Conservation (phyloP, 169 alveolate genomes). For the Besnoitia besnoiti region DNA sequence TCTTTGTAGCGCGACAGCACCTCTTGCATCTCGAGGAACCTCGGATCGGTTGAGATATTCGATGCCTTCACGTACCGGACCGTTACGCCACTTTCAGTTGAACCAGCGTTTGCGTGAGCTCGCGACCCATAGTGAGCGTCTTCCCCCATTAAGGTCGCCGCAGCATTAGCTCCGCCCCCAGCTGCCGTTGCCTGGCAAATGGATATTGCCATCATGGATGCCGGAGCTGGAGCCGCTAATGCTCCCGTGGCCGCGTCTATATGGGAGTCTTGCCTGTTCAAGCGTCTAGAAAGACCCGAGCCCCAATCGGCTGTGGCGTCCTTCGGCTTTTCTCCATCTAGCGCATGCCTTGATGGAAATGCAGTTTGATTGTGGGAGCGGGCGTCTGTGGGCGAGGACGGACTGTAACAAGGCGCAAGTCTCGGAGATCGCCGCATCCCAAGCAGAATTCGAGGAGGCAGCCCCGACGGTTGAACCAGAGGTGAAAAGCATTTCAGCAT, state of each 20-base stretch:
- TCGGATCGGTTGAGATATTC: not conserved
- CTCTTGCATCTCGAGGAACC: constrained; percentile 22
- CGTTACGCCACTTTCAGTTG: not conserved
- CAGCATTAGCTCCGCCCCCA: not conserved
- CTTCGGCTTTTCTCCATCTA: not conserved
- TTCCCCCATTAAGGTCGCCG: not conserved
- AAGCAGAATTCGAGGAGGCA: not conserved
- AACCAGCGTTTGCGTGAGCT: not conserved
- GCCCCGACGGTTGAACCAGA: not conserved
- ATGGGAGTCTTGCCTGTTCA: not conserved
- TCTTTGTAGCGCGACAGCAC: not conserved
- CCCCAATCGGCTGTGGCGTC: not conserved
- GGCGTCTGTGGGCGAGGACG: not conserved
- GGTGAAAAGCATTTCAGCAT: not conserved
- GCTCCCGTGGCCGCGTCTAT: not conserved
- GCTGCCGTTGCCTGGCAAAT: not conserved
- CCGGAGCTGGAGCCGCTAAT: not conserved
- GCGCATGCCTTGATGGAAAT: not conserved
- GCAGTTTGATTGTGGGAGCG: not conserved
- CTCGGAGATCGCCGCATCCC: not conserved
- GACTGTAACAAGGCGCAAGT: not conserved
- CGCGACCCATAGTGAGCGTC: not conserved
- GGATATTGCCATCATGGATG: not conserved
- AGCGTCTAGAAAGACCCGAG: not conserved
- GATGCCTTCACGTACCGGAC: not conserved